These are phyloP conservation scores for Phragmites australis DNA, from an alignment of 176 grass and related monocot genomes.

Conservation along the genomic window DNA sequence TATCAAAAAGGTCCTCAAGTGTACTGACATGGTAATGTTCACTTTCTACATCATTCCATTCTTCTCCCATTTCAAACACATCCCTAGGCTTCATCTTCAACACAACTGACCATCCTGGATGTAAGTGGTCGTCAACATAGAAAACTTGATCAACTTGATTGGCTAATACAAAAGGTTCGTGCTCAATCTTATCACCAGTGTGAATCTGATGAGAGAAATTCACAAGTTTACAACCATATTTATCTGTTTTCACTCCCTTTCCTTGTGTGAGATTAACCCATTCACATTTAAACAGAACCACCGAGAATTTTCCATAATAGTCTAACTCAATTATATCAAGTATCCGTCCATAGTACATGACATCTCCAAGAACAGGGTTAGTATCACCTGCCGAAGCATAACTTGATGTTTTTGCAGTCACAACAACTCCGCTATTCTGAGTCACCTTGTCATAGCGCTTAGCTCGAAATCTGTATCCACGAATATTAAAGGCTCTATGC, in stretches of 20 bases:
- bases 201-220: neutral
- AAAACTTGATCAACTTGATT: conserved; percentile 18
- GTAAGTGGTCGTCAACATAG: neutral
- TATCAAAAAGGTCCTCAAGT: neutral
- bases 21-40: neutral
- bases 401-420: conserved; percentile 3
- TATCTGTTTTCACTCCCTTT: conserved; percentile 20
- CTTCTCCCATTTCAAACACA: neutral
- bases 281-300: conserved; percentile 42
- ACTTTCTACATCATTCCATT: neutral
- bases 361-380: conserved; percentile 19
- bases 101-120: neutral
- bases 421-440: neutral
- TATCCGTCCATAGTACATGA: conserved; percentile 19
- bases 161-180: neutral
- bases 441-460: neutral
- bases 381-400: neutral
- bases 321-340: conserved; percentile 21
- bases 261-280: conserved; percentile 13
- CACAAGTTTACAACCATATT: conserved; percentile 16
- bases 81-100: neutral
- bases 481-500: neutral
- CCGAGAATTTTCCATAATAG: neutral
- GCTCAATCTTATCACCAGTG: neutral
- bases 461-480: conserved; percentile 1